These are phyloP conservation scores for Yamadazyma trypodendri DNA, from an alignment of 1,139 yeast genomes.

Conservation along the genomic window DNA sequence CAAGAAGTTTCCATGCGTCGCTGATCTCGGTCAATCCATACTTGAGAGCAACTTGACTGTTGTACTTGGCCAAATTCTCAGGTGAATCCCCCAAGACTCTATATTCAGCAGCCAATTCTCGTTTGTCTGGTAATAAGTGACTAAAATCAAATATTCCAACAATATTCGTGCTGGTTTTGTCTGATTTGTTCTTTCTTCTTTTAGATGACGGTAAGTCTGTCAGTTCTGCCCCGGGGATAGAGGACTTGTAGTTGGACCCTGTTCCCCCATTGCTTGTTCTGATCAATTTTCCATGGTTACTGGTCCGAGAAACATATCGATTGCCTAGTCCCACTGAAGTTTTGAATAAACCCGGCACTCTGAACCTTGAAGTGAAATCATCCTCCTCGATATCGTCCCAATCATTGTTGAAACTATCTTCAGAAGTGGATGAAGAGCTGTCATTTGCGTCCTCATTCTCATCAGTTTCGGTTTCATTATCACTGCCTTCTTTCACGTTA, in stretches of 20 bases:
- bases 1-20: slow-evolving; percentile 76
- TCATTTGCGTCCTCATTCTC: slow-evolving; percentile 15
- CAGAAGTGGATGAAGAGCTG: slow-evolving; percentile 16
- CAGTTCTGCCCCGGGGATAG: slow-evolving; percentile 16
- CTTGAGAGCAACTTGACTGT: slow-evolving; percentile 68
- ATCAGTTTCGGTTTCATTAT: slow-evolving; percentile 9
- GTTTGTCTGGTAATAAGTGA: slow-evolving; percentile 71
- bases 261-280: slow-evolving; percentile 15
- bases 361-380: slow-evolving; percentile 43
- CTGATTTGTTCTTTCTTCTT: slow-evolving; percentile 16
- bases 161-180: slow-evolving; percentile 42
- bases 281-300: slow-evolving; percentile 1
- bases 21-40: slow-evolving; percentile 64
- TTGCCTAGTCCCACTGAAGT: slow-evolving; percentile 42
- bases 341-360: slow-evolving; percentile 46
- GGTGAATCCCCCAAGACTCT: slow-evolving; percentile 67
- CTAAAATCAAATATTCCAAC: slow-evolving; percentile 67
- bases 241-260: slow-evolving; percentile 16
- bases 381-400: slow-evolving; percentile 49
- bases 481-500: slow-evolving; percentile 3
- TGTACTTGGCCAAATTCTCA: slow-evolving; percentile 62
- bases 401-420: slow-evolving; percentile 52
- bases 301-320: slow-evolving; percentile 18
- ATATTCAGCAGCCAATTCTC: slow-evolving; percentile 76
- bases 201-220: slow-evolving; percentile 13